Evolutionary conservation across 2,329 filamentous ascomycete species (phyloP).

Genomic region (Xylaria sp.): DNA sequence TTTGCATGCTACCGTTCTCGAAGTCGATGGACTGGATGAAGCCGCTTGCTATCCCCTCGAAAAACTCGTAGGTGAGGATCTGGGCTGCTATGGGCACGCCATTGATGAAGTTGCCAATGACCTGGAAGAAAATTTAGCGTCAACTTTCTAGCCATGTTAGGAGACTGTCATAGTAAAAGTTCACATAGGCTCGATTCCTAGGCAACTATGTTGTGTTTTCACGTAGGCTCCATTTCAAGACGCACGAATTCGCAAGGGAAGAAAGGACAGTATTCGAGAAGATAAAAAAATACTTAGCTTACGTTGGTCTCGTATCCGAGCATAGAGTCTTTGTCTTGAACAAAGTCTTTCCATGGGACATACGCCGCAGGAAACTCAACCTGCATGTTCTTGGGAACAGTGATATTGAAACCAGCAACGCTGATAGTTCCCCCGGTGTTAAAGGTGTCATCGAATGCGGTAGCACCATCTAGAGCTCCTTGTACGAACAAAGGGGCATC

Average conservation of each 20-base stretch:
- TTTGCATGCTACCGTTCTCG: conserved; percentile 51
- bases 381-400: conserved; percentile 61
- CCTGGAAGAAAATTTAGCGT: conserved; percentile 40
- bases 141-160: not conserved
- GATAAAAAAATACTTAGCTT: conserved; percentile 15
- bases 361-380: conserved; percentile 61
- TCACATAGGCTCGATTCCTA: not conserved
- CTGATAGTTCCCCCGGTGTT: conserved; percentile 60
- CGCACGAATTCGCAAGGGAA: not conserved
- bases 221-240: not conserved
- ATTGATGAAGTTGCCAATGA: conserved; percentile 53
- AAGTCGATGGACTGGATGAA: conserved; percentile 52
- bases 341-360: conserved; percentile 57
- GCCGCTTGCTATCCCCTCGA: conserved; percentile 52
- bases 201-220: not conserved
- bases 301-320: conserved; percentile 53
- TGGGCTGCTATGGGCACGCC: conserved; percentile 51
- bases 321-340: conserved; percentile 48
- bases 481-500: conserved; percentile 51
- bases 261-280: no score
- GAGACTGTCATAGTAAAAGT: not conserved
- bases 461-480: conserved; percentile 50
- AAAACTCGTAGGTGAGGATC: conserved; percentile 51
- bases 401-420: conserved; percentile 58
- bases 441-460: conserved; percentile 50